Percentiles rank a stretch among this genome's conserved stretches.
Evolutionary conservation across 1,284 basidiomycete genomes (phyloP).

Genomic region (Volvariella surrecta): DNA sequence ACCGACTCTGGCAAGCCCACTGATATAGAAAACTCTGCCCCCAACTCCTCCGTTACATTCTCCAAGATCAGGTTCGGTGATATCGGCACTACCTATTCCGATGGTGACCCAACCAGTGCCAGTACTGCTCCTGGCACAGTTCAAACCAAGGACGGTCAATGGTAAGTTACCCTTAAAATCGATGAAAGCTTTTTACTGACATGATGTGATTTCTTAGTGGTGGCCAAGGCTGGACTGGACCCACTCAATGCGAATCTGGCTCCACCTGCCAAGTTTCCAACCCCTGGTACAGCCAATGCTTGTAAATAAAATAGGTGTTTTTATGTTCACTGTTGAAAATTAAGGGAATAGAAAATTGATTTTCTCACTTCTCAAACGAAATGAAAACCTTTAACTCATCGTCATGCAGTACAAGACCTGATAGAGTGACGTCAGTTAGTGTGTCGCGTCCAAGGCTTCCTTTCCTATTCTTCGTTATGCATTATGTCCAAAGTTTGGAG

Average conservation of each 20-base stretch:
- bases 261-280: constrained; percentile 12
- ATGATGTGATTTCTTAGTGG: constrained; percentile 7
- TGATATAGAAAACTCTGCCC: constrained; percentile 26
- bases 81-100: constrained; percentile 32
- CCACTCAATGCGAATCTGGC: constrained; percentile 13
- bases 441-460: no score
- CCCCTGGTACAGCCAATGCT: constrained; percentile 14
- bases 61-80: constrained; percentile 40
- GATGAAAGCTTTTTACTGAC: background rate
- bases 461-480: no score
- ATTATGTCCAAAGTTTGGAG: no score
- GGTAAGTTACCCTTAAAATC: constrained; percentile 9
- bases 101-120: constrained; percentile 16
- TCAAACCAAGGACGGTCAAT: constrained; percentile 19
- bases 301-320: no score
- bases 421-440: no score
- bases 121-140: constrained; percentile 25
- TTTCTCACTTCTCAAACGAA: no score
- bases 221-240: constrained; percentile 14
- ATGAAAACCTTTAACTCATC: no score
- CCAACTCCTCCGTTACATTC: constrained; percentile 30
- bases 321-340: no score
- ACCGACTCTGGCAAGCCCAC: constrained; percentile 29
- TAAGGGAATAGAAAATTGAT: no score
- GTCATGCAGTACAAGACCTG: no score